Evolutionary conservation across 768 basidiomycete genomes (phyloP).

Genomic region (Obba rivulosa): DNA sequence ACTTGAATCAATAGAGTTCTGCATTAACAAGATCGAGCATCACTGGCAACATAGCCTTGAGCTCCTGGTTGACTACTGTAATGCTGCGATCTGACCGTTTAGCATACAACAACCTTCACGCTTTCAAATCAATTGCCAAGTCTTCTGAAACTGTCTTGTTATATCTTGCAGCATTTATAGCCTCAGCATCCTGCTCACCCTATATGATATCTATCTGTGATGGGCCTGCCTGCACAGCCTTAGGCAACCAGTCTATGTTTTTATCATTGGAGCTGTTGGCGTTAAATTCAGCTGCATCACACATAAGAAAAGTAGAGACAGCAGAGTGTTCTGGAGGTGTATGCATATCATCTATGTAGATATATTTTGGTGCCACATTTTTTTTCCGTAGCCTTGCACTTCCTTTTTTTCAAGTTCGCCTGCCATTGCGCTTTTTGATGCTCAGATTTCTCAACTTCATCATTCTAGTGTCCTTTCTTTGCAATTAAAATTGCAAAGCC

Average conservation of each 20-base stretch:
- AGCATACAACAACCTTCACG: not conserved
- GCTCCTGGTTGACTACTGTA: slow-evolving; percentile 1
- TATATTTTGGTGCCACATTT: not conserved
- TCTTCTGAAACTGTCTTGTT: not conserved
- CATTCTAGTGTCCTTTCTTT: slow-evolving; percentile 10
- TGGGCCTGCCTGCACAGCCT: too few relatives aligned
- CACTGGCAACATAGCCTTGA: slow-evolving; percentile 12
- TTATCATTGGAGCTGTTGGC: too few relatives aligned
- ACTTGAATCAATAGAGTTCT: slow-evolving; percentile 6
- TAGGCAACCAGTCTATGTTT: too few relatives aligned
- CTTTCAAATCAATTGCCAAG: not conserved
- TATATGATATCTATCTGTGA: too few relatives aligned
- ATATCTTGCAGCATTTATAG: too few relatives aligned
- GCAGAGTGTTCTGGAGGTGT: too few relatives aligned
- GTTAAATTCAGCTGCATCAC: not conserved
- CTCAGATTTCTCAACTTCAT: slow-evolving; percentile 10
- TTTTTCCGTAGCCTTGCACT: not conserved
- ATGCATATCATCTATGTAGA: too few relatives aligned
- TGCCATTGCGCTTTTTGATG: not conserved
- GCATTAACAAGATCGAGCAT: slow-evolving; percentile 28
- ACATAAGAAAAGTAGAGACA: too few relatives aligned
- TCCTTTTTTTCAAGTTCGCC: not conserved
- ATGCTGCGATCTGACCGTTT: not conserved
- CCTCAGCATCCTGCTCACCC: too few relatives aligned
- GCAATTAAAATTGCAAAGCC: slow-evolving; percentile 13